Evolutionary conservation across 2,329 filamentous ascomycete genomes (phyloP), one percentile per base, ranked within the genome.

Genomic region (Cryphonectria nitschkei): DNA sequence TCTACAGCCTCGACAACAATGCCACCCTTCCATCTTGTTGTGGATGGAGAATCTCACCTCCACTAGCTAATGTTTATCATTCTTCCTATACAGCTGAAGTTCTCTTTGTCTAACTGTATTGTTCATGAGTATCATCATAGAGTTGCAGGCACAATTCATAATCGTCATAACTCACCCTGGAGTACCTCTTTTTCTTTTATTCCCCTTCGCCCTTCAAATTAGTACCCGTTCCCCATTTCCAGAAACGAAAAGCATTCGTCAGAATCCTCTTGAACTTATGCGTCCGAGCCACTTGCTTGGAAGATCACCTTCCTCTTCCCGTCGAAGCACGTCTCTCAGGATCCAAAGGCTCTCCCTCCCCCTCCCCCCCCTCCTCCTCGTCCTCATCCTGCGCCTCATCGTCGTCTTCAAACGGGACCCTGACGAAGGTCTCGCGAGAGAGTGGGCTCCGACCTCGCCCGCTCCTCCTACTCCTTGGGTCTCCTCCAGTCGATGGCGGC

Each of bases 341-440:
- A 3, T 64, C 68, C 61, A 63, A 13, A n/a, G 37, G 32, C 14
- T 41, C 52, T n/a, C 11, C 19, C 29, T 46, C 32, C 29, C 39
- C 63, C 69, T 68, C 34, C 52, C 60, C 37, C 50, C 46, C 52
- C 2, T 43, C 32, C 66, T 43, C 67, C 34, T 67, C 63, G 56
- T 63, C 22, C 22, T 64, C 37, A 9, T 64, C 61, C n/a, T 43
- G 61, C n/a, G 37, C 37, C n/a, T 70, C 70, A 14, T 43, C 65
- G 29, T 72, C 68, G 65, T 72, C 60, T 54, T 70, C 71, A 37
- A 68, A 70, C 11, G 68, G 68, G 8, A 67, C 70, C 52, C 70
- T 64, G 29, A 72, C 65, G 26, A 61, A 67, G 2, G 65, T 63
- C 52, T 72, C 32, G 5, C 65, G 34, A 16, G 68, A 54, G n/a